Evolutionary conservation across 139 green algal genomes (phyloP), one percentile per base, ranked within the genome.

Genomic region (Diplosphaera chodatii): DNA sequence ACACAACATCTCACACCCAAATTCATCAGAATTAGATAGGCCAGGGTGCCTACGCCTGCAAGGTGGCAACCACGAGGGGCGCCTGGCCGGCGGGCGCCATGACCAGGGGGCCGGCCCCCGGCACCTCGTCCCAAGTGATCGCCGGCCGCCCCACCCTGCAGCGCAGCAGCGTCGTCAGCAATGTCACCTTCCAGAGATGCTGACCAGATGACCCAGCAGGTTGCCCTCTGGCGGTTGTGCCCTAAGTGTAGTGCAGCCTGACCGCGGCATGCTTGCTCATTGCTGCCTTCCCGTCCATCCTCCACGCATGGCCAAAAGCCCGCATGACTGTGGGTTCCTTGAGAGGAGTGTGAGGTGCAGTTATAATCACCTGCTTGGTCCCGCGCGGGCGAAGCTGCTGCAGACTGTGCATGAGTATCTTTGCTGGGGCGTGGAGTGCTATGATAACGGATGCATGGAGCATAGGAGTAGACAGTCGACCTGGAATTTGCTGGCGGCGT

Each of bases 401-500:
- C n/a, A n/a, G n/a, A n/a, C n/a, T n/a, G 25, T 32, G 56, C 56
- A 6, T 65, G 56, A 65, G 27, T 13, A 65, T 27, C 8, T 27
- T 27, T 32, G 22, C 65, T 6, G 31, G 21, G 28, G n/a, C 40
- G 13, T 70, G 32, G 30, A n/a, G 65, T 23, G n/a, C n/a, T n/a
- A n/a, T n/a, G n/a, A n/a, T n/a, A n/a, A n/a, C n/a, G n/a, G n/a
- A n/a, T n/a, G n/a, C n/a, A n/a, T n/a, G n/a, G n/a, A n/a, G n/a
- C n/a, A n/a, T n/a, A n/a, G n/a, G n/a, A n/a, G n/a, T n/a, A n/a
- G n/a, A n/a, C n/a, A n/a, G n/a, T 6, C 33, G 22, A 71, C 63
- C 71, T 76, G 64, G 59, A 56, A 40, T 5, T 27, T 40, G 67
- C 13, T 5, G 67, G 40, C 67, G 28, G 55, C 75, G 59, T 65